Base-by-base conservation (phyloP, 2,329 filamentous ascomycete species). In the Fusarium abutilonis region DNA sequence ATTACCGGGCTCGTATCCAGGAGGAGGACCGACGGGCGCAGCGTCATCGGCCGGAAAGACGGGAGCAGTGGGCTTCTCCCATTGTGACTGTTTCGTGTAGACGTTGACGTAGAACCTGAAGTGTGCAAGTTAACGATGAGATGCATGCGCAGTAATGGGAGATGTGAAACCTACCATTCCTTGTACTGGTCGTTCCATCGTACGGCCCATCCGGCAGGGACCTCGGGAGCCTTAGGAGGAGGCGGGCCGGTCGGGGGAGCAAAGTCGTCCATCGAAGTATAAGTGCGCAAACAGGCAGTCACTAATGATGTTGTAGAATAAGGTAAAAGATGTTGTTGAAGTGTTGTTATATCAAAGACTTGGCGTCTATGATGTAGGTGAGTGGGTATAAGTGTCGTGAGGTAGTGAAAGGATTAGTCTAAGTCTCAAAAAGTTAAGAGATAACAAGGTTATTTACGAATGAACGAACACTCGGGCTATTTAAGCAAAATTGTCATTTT, bases 51-150 rank as follows among this genome's bases (percentile, higher is more conserved):
- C 76, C 14, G 84, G 81, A 64, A 85, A 84, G 48, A 87, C 86
- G 39, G 90, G 88, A 49, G 83, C 83, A 34, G 87, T 91, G 15
- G 93, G 93, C 67, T 86, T 89, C 5, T 96, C 90, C 93, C 93
- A 97, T 83, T 94, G 90, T 6, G 93, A 96, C 73, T 90, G 84
- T 72, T 95, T 95, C 64, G 93, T 97, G 76, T 88, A 86, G 60
- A 90, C 86, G 79, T 97, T 95, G 59, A 97, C 90, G 79, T 91
- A 97, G 84, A 95, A 97, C 89, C 89, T 92, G 63, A 2, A 40
- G 23, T 48, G 60, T 32, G 40, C 17, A 17, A 28, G 56, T 70
- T 36, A 69, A 54, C 46, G 26, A 56, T 14, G 29, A 31, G 21
- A 50, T 47, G 43, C 19, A 49, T 31, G 29, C 17, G 23, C 14